A percentile compares a stretch with the other conserved stretches of the same genome.
Conservation (phyloP, 1,284 basidiomycete species). For the Ceraceosorus guamensis region DNA sequence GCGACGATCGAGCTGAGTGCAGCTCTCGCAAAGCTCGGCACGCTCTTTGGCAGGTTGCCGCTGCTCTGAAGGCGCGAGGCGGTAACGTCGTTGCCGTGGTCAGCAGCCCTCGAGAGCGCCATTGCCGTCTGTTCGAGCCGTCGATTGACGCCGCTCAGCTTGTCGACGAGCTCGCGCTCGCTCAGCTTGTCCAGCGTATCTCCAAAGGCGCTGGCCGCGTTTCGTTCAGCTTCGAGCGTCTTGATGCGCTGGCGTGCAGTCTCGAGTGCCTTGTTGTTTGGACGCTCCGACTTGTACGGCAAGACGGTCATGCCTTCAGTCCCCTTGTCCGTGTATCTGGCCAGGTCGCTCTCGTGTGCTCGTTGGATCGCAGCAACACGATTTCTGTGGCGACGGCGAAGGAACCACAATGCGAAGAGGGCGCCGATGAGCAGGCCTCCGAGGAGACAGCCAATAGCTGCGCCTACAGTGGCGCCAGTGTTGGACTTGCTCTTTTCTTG, state of each 20-base stretch:
- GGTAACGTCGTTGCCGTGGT: not conserved
- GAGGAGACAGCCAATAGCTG: too few species aligned
- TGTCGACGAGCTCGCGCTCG: slow-evolving; percentile 2
- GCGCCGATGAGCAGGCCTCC: too few species aligned
- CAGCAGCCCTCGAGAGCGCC: not conserved
- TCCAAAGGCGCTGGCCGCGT: slow-evolving; percentile 4
- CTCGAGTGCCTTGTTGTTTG: not conserved
- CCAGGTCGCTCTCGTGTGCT: too few species aligned
- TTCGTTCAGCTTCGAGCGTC: slow-evolving; percentile 2
- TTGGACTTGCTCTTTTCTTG: too few species aligned
- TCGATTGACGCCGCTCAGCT: not conserved
- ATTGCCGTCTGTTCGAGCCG: not conserved
- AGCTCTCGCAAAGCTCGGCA: not conserved
- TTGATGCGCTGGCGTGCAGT: not conserved
- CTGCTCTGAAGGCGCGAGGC: not conserved
- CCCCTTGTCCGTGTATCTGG: too few species aligned
- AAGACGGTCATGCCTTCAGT: too few species aligned
- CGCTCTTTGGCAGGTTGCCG: not conserved
- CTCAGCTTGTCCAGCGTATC: slow-evolving; percentile 1
- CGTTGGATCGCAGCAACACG: too few species aligned
- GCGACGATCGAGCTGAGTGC: not conserved
- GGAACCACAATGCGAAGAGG: too few species aligned
- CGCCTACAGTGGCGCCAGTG: too few species aligned
- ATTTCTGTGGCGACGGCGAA: too few species aligned
- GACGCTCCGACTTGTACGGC: too few species aligned